Conservation (phyloP, 2,329 filamentous ascomycete species). For the Calonectria montana region DNA sequence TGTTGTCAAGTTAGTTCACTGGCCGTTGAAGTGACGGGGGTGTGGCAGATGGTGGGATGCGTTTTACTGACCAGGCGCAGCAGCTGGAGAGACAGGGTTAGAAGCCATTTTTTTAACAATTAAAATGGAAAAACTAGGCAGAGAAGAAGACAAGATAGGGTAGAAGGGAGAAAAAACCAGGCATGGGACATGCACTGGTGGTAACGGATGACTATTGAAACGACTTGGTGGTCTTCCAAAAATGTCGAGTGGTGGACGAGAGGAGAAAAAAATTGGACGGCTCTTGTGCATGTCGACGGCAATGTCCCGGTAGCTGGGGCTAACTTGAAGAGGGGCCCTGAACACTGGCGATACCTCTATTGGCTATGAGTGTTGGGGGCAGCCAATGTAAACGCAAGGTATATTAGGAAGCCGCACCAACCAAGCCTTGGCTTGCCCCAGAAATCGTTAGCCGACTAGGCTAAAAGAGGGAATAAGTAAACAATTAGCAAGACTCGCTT, state of each 20-base stretch:
- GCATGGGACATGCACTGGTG: conserved; percentile 43
- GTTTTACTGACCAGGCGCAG: conserved; percentile 41
- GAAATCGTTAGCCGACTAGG: conserved; percentile 35
- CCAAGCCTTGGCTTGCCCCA: conserved; percentile 25
- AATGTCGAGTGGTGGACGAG: conserved; percentile 36
- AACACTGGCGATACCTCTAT: conserved; percentile 33
- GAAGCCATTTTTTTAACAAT: conserved; percentile 47
- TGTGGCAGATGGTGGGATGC: neutral
- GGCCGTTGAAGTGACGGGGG: neutral
- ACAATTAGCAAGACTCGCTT: conserved; percentile 32
- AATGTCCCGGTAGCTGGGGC: conserved; percentile 41
- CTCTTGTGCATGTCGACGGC: conserved; percentile 38
- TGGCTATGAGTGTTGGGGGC: neutral
- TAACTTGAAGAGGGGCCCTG: conserved; percentile 18
- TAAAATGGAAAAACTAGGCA: conserved; percentile 32
- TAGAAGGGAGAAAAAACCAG: conserved; percentile 34
- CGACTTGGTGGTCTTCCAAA: conserved; percentile 36
- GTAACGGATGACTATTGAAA: conserved; percentile 38
- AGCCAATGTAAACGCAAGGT: conserved; percentile 30
- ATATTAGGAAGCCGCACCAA: conserved; percentile 26
- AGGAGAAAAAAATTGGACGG: conserved; percentile 46
- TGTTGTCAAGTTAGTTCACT: conserved; percentile 26
- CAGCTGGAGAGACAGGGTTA: conserved; percentile 43
- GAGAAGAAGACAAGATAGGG: conserved; percentile 15
- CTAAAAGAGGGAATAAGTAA: conserved; percentile 47